Base-by-base conservation (phyloP, 371 early-diverging fungal species). In the Phascolomyces articulosus region DNA sequence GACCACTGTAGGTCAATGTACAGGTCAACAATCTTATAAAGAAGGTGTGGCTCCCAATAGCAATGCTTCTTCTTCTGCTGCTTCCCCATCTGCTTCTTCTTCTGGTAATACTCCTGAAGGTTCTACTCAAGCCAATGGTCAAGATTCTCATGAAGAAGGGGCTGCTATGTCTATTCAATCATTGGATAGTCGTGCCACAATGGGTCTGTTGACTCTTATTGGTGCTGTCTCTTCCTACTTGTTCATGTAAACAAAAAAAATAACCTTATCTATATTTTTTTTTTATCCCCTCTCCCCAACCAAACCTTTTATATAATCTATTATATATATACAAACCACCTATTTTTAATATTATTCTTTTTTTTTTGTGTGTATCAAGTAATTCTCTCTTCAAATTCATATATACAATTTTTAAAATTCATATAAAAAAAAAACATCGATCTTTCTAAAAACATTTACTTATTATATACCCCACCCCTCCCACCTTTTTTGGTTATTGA, bases 1-100 rank as follows among this genome's bases (percentile, higher is more conserved):
- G 0, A 72, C 73, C 11, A 73, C 83, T 6, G 78, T 83, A 21
- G 83, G 79, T 40, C 47, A 67, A 38, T 82, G 82, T 64, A 60
- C 65, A 31, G 75, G 75, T 55, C 70, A 75, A 21, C 47, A 66
- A 54, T 74, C 75, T 1, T 80, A 80, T 63, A 78, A 78, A 66
- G 78, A 82, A 73, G 58, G 63, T 21, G 63, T 63, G 27, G 28
- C 47, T 29, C 64, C 62, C 38, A 60, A 61, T 28, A 41, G 63
- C 20, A n/a, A n/a, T n/a, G n/a, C n/a, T n/a, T 55, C 60, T 28
- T 44, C 72, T 26, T 26, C 62, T 16, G 40, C 66, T 15, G 27
- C 71, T 55, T 34, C 66, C 28, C 34, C 69, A 29, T 58, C 71
- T 27, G 38, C 59, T 38, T 18, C 71, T 51, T 68, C 76, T 40